Evolutionary conservation across 805 yeast genomes (phyloP).

Genomic region (Starmerella ratchasimensis): DNA sequence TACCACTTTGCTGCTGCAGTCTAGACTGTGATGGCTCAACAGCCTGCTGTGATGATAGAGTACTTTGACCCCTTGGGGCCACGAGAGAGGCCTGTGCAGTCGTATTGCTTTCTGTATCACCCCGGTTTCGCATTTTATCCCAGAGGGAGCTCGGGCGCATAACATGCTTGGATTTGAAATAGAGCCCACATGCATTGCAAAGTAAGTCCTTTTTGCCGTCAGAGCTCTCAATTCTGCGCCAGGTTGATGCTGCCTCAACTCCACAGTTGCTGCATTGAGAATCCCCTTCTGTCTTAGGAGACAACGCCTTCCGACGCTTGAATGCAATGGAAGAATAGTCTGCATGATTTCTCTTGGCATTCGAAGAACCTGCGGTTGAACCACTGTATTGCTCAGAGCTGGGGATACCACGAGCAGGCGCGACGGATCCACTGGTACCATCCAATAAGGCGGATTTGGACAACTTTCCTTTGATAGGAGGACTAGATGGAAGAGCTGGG

Average conservation of each 20-base stretch:
- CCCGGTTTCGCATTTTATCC: conserved; percentile 14
- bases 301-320: conserved; percentile 4
- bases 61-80: too few relatives aligned
- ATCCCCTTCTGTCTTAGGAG: conserved; percentile 6
- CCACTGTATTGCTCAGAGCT: too few relatives aligned
- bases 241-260: conserved; percentile 15
- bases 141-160: conserved; percentile 26
- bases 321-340: too few relatives aligned
- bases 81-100: background rate
- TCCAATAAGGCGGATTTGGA: background rate
- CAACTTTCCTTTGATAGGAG: conserved; percentile 14
- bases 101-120: background rate
- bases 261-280: conserved; percentile 20
- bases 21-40: too few relatives aligned
- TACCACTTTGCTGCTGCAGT: too few relatives aligned
- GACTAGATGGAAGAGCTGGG: conserved; percentile 11
- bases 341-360: background rate
- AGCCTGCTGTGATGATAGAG: too few relatives aligned
- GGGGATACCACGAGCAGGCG: background rate
- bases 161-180: conserved; percentile 20
- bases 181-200: conserved; percentile 27
- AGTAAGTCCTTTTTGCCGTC: conserved; percentile 13
- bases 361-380: background rate
- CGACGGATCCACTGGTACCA: background rate
- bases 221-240: conserved; percentile 16